These are phyloP conservation scores for Zygoascus sp. DNA, from an alignment of 1,139 yeast species.

Conservation along the genomic window DNA sequence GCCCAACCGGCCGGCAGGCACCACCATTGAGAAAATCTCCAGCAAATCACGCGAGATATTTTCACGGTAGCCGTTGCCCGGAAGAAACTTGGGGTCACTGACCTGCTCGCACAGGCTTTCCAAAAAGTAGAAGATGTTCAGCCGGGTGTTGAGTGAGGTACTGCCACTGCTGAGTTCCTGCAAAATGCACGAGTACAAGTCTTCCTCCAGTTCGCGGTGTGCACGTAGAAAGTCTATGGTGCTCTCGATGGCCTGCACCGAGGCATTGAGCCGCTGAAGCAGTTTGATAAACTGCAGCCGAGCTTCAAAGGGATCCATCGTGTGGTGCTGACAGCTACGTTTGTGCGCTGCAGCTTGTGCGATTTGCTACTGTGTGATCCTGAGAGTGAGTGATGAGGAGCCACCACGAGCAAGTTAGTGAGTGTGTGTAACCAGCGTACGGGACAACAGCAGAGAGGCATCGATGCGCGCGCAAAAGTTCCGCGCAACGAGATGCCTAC, in stretches of 20 bases:
- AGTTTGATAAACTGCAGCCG: slow-evolving; percentile 63
- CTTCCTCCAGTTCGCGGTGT: slow-evolving; percentile 59
- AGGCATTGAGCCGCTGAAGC: slow-evolving; percentile 58
- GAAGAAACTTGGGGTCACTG: slow-evolving; percentile 6
- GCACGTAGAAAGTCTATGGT: slow-evolving; percentile 59
- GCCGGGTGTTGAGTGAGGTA: slow-evolving; percentile 48
- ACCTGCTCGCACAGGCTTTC: slow-evolving; percentile 48
- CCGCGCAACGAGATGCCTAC: too few relatives aligned
- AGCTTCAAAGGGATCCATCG: slow-evolving; percentile 81
- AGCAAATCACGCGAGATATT: slow-evolving; percentile 45
- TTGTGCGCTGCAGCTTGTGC: background rate
- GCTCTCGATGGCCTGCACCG: slow-evolving; percentile 50
- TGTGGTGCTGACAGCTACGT: background rate
- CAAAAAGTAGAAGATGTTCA: slow-evolving; percentile 65
- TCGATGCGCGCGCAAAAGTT: too few relatives aligned
- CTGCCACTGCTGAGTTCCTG: slow-evolving; percentile 52
- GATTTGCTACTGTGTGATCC: too few relatives aligned
- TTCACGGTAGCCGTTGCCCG: slow-evolving; percentile 16
- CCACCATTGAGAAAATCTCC: slow-evolving; percentile 48
- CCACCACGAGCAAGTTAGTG: too few relatives aligned
- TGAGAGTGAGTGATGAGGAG: too few relatives aligned
- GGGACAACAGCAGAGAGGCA: too few relatives aligned
- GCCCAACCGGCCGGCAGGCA: slow-evolving; percentile 44
- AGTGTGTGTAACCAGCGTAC: too few relatives aligned
- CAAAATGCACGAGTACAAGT: slow-evolving; percentile 63